Evolutionary conservation across 106 monocot genomes (phyloP).

Genomic region (Xerophyta viscosa): DNA sequence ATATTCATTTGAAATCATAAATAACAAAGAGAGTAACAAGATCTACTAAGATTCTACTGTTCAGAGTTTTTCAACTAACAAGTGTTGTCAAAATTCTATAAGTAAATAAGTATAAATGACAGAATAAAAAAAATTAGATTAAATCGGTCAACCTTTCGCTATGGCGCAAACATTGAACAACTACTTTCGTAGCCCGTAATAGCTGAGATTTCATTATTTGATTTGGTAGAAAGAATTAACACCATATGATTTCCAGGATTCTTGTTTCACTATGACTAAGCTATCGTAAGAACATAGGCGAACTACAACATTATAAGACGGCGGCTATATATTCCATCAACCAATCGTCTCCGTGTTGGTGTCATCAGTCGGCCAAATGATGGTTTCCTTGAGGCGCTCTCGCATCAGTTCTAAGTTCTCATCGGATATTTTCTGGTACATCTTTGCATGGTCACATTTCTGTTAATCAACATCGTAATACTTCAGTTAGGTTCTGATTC

Average conservation of each 20-base stretch:
- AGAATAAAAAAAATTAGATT: too few species aligned
- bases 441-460: conserved; percentile 91
- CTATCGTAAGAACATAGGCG: neutral
- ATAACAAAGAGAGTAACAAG: too few species aligned
- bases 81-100: too few species aligned
- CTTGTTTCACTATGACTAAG: neutral
- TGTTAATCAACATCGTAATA: conserved; percentile 16
- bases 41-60: too few species aligned
- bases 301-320: neutral
- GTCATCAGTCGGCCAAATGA: conserved; percentile 95
- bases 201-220: too few species aligned
- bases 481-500: neutral
- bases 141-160: too few species aligned
- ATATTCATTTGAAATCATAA: too few species aligned
- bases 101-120: too few species aligned
- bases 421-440: conserved; percentile 72
- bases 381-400: conserved; percentile 83
- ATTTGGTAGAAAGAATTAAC: too few species aligned
- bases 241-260: neutral
- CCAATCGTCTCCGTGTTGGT: conserved; percentile 72
- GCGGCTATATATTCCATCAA: conserved; percentile 7
- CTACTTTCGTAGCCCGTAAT: too few species aligned
- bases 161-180: too few species aligned
- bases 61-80: too few species aligned
- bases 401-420: conserved; percentile 87